Evolutionary conservation across 2,329 filamentous ascomycete genomes (phyloP), one percentile per base, ranked within the genome.

Genomic region (Pseudonectria buxi): DNA sequence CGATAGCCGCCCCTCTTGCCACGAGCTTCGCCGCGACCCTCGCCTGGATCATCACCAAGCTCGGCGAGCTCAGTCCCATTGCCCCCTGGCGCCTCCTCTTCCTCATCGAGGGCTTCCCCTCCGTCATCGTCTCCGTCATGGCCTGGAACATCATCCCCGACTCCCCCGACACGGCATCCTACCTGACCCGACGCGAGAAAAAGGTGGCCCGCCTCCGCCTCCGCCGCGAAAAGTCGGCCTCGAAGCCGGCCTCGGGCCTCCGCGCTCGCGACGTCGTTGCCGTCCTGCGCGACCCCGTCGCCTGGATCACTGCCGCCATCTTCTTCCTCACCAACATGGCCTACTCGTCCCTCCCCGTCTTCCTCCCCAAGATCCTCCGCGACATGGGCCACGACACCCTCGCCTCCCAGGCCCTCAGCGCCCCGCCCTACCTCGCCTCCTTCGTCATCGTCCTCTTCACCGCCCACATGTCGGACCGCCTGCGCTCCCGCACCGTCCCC

Each of bases 251-350:
- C 4, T 43, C 50, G n/a, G 62, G 65, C 7, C 65, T 84, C 32
- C 64, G 76, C 26, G 62, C 68, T 49, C 58, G 59, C 22, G 78
- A 83, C 46, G 68, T 84, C 27, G 53, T 76, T 11, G 63, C 72
- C 41, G 53, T 63, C 11, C 49, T 63, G 32, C 31, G 41, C 24
- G 58, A 62, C 39, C 60, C 59, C 31, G 45, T 59, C 36, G 53
- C 57, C 27, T 90, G 86, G 64, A 68, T 90, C 28, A 84, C 84
- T 4, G 82, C 86, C 1, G 61, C 76, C 49, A 94, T 94, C 76
- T 86, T 94, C 68, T 88, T 94, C 67, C 78, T 82, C 58, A 80
- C 83, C 54, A 94, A 95, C 61, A 83, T 94, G 57, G 83, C 87
- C 10, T 95, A 94, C 65, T 81, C 80, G 53, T 90, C 84, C 14